Evolutionary conservation across 2,329 filamentous ascomycete genomes (phyloP).

Genomic region (Aspergillus persii): DNA sequence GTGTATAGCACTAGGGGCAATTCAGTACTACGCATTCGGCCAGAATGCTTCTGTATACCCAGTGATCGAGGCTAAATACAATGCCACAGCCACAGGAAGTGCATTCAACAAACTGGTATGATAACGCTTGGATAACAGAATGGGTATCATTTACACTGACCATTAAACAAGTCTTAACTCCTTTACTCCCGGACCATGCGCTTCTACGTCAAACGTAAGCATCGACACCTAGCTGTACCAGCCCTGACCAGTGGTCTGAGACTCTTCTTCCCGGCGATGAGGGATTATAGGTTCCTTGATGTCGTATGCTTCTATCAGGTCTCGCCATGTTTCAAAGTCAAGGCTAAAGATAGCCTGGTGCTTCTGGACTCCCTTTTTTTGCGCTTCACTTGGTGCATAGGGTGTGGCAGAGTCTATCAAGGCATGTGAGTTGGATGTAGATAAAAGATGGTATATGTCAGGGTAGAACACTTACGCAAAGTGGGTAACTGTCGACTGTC

Average conservation of each 20-base stretch:
- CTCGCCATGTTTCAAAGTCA: slow-evolving; percentile 79
- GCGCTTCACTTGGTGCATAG: slow-evolving; percentile 47
- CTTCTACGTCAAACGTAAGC: not conserved
- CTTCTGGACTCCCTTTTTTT: slow-evolving; percentile 58
- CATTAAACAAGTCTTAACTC: slow-evolving; percentile 4
- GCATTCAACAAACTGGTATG: not conserved
- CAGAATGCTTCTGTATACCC: not conserved
- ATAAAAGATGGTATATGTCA: not conserved
- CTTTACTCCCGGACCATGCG: not conserved
- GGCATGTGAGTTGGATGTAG: slow-evolving; percentile 7
- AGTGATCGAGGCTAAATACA: not conserved
- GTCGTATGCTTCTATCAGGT: slow-evolving; percentile 71
- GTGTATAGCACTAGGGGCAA: too few relatives aligned
- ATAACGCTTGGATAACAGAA: slow-evolving; percentile 1
- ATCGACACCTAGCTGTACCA: slow-evolving; percentile 60
- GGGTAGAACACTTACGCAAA: slow-evolving; percentile 60
- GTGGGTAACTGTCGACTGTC: slow-evolving; percentile 76
- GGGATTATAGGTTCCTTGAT: slow-evolving; percentile 80
- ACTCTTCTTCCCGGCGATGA: slow-evolving; percentile 66
- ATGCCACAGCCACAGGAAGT: too few relatives aligned
- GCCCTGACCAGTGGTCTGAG: slow-evolving; percentile 53
- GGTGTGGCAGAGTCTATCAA: slow-evolving; percentile 46
- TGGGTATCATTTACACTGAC: slow-evolving; percentile 16
- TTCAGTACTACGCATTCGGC: too few relatives aligned
- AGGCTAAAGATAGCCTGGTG: slow-evolving; percentile 87